Evolutionary conservation across 1,139 yeast genomes (phyloP).

Genomic region (Tardiomyces blankii): DNA sequence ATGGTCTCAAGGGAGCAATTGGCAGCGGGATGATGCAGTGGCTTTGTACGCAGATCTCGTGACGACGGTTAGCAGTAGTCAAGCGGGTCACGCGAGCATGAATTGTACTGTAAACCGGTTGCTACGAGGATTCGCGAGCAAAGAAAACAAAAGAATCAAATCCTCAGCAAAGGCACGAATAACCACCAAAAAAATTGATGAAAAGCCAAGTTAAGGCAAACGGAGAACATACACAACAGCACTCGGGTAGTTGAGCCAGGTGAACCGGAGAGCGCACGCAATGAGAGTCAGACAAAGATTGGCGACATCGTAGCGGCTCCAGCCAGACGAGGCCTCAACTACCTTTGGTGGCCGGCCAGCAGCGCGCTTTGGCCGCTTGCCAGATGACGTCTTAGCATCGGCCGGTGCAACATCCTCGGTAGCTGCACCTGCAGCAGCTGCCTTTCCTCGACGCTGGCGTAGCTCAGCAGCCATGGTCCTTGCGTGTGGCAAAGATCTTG

Average conservation of each 20-base stretch:
- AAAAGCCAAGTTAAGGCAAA: no score
- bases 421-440: neutral
- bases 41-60: no score
- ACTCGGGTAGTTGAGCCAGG: slow-evolving; percentile 56
- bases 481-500: no score
- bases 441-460: neutral
- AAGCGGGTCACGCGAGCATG: no score
- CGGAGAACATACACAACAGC: slow-evolving; percentile 65
- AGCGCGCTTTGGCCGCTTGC: neutral
- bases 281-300: slow-evolving; percentile 39
- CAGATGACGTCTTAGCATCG: neutral
- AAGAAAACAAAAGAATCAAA: no score
- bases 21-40: no score
- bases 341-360: neutral
- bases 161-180: no score
- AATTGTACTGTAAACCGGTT: no score
- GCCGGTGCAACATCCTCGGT: neutral
- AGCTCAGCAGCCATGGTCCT: neutral
- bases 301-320: slow-evolving; percentile 1
- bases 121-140: no score
- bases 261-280: slow-evolving; percentile 66
- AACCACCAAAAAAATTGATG: no score
- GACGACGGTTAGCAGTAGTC: no score
- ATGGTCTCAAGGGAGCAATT: no score
- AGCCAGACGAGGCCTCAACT: neutral